Base-by-base conservation (phyloP, 306 rosid species). In the Urtica urens region DNA sequence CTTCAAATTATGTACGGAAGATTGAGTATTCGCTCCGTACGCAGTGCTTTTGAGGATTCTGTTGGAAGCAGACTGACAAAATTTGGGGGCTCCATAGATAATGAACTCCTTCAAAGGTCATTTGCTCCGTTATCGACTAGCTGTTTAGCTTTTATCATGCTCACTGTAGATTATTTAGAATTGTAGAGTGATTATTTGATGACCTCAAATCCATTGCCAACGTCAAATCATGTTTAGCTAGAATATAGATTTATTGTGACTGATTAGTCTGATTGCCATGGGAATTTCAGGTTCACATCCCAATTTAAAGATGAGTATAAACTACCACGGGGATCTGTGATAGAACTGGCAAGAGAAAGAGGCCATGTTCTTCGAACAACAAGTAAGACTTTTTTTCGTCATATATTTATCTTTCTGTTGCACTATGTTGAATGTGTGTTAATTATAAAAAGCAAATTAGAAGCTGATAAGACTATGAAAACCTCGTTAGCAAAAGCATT, bases 261-360 rank as follows among this genome's bases (percentile, higher is more conserved):
- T 3, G 11, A 35, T 35, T 35, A 38, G 38, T 50, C 56, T 59
- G 52, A 62, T 60, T 10, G 24, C 55, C 27, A 16, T 43, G 31
- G 46, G 38, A 59, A 53, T 48, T 79, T 78, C 59, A 90, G 95
- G 80, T 90, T 90, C 72, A 85, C 95, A 62, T 81, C 99, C 25
- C 94, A 79, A 66, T 90, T 90, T 68, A 90, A 70, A 71, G 99
- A 90, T 41, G 95, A 85, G 64, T 59, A 77, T 56, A 79, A 85
- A 77, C 74, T 90, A 57, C 95, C 95, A 22, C 60, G 87, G 28
- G 99, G 95, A 51, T 71, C 99, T 21, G 73, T 75, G 15, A 90
- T 90, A 42, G 71, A 75, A 23, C 92, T 90, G 23, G 70, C 81
- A 33, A 90, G 76, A 69, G 94, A 77, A 46, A 71, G 53, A 34